Conservation (phyloP, 805 yeast genomes). For the Vanderwaltozyma tropicalis region DNA sequence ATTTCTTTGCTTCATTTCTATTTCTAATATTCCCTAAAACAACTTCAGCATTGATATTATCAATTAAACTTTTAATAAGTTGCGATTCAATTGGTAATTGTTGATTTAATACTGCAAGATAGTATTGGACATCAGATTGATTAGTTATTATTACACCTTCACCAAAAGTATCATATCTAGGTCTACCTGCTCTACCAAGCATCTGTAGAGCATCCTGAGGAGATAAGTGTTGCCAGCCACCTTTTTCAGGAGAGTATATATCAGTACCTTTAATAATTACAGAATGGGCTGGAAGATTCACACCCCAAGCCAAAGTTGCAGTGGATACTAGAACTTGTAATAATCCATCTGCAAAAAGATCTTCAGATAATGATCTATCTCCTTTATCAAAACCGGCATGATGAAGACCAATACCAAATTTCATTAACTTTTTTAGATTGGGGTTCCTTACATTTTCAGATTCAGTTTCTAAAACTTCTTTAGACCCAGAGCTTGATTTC, state of each 20-base stretch:
- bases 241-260: slow-evolving; percentile 82
- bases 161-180: slow-evolving; percentile 84
- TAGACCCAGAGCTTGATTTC: slow-evolving; percentile 42
- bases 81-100: slow-evolving; percentile 91
- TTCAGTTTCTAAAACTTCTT: slow-evolving; percentile 55
- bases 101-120: slow-evolving; percentile 80
- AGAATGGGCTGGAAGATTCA: slow-evolving; percentile 88
- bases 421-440: slow-evolving; percentile 48
- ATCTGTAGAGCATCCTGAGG: slow-evolving; percentile 93
- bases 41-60: slow-evolving; percentile 77
- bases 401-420: slow-evolving; percentile 75
- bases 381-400: slow-evolving; percentile 76
- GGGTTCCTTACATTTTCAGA: slow-evolving; percentile 44
- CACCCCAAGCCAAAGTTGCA: slow-evolving; percentile 96
- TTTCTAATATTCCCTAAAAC: slow-evolving; percentile 56
- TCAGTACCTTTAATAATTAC: slow-evolving; percentile 91
- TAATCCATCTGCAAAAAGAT: slow-evolving; percentile 78
- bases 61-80: slow-evolving; percentile 57
- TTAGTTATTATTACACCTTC: slow-evolving; percentile 90
- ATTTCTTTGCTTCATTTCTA: slow-evolving; percentile 57
- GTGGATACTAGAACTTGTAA: slow-evolving; percentile 79
- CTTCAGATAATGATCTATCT: slow-evolving; percentile 74
- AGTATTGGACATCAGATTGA: slow-evolving; percentile 76
- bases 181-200: slow-evolving; percentile 98
- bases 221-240: slow-evolving; percentile 82